Evolutionary conservation across 371 early-diverging fungal species (phyloP).

Genomic region (Amoeboaphelidium occidentale): DNA sequence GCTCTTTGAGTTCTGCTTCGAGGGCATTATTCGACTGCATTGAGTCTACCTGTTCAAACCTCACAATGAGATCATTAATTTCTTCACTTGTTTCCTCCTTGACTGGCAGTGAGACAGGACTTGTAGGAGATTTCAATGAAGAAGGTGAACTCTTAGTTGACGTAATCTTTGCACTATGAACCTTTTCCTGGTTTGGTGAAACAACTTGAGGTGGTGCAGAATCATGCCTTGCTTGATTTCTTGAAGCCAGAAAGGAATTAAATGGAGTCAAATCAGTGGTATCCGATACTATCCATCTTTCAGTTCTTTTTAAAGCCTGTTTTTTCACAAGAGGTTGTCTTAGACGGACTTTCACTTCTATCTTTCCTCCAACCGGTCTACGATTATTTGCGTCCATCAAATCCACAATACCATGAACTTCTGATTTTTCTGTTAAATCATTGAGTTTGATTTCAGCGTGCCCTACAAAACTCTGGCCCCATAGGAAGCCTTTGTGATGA

Average conservation of each 20-base stretch:
- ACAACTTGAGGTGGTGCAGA: not conserved
- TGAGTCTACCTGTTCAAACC: not conserved
- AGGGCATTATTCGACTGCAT: not conserved
- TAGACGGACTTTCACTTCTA: slow-evolving; percentile 36
- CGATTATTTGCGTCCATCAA: slow-evolving; percentile 31
- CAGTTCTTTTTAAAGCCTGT: slow-evolving; percentile 28
- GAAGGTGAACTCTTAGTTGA: not conserved
- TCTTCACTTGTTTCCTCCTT: not conserved
- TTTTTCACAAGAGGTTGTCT: slow-evolving; percentile 32
- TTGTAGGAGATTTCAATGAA: not conserved
- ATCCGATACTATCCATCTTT: slow-evolving; percentile 37
- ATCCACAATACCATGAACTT: slow-evolving; percentile 31
- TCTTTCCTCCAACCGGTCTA: slow-evolving; percentile 34
- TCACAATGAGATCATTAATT: not conserved
- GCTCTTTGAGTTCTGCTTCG: not conserved
- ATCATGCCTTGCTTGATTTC: too few relatives aligned
- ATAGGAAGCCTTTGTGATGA: slow-evolving; percentile 30
- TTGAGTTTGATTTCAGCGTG: slow-evolving; percentile 28
- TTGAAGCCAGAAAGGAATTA: too few relatives aligned
- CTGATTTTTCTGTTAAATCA: slow-evolving; percentile 27
- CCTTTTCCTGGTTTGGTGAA: not conserved
- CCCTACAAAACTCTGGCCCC: slow-evolving; percentile 30
- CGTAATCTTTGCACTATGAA: not conserved
- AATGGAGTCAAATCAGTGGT: too few relatives aligned
- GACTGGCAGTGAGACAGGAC: not conserved